A percentile compares a stretch with the other conserved stretches of the same genome.
Evolutionary conservation across 2,329 filamentous ascomycete species (phyloP).

Genomic region (Venturiaceae sp.): DNA sequence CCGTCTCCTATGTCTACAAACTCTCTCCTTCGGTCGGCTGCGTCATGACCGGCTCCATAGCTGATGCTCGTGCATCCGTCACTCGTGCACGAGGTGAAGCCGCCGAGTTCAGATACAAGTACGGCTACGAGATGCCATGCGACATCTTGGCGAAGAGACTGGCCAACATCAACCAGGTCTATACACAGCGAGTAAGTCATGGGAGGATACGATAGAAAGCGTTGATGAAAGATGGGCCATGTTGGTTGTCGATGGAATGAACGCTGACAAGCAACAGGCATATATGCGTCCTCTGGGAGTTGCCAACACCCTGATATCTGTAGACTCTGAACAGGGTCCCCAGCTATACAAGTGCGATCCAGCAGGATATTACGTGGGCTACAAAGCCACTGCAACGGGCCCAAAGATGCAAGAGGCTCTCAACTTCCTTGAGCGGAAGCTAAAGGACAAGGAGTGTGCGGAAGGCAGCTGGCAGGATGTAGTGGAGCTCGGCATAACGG

Average conservation of each 20-base stretch:
- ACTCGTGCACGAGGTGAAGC: conserved; percentile 91
- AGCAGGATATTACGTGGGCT: conserved; percentile 94
- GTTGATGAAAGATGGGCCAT: too few relatives aligned
- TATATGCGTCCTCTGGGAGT: conserved; percentile 98
- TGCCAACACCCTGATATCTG: conserved; percentile 86
- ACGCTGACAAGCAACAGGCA: conserved; percentile 43
- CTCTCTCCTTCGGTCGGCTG: conserved; percentile 93
- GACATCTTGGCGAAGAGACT: conserved; percentile 93
- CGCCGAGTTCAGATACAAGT: conserved; percentile 97
- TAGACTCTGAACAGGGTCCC: conserved; percentile 85
- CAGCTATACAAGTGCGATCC: conserved; percentile 98
- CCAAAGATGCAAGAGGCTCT: conserved; percentile 98
- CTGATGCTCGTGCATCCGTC: conserved; percentile 88
- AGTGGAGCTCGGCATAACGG: conserved; percentile 91
- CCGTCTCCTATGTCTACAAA: conserved; percentile 95
- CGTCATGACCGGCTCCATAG: conserved; percentile 97
- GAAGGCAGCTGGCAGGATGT: conserved; percentile 95
- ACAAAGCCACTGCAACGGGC: conserved; percentile 94
- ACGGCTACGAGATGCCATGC: conserved; percentile 98
- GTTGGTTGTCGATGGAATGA: too few relatives aligned
- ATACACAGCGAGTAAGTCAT: conserved; percentile 75
- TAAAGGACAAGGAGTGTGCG: conserved; percentile 96
- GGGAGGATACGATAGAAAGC: too few relatives aligned
- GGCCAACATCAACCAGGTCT: conserved; percentile 98
- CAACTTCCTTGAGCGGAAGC: conserved; percentile 98